Conservation (phyloP, 1,284 basidiomycete species). For the Hortiboletus rubellus region DNA sequence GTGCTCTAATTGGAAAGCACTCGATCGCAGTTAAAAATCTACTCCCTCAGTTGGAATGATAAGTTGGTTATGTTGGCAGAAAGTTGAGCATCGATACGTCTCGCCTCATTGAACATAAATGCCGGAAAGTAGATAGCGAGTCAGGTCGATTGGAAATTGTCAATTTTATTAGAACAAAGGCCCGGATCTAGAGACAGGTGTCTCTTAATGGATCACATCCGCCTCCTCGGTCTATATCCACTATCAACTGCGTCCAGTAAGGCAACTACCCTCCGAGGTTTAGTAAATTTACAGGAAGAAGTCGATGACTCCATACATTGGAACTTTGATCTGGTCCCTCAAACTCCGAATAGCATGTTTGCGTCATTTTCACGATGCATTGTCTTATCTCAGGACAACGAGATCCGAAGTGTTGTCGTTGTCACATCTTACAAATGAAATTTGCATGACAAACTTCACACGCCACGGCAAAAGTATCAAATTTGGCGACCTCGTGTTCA, state of each 20-base stretch:
- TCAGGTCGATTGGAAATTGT: constrained; percentile 9
- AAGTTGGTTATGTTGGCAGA: not conserved
- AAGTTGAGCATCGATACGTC: not conserved
- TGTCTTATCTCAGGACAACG: constrained; percentile 15
- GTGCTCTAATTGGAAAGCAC: not conserved
- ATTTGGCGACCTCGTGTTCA: constrained; percentile 25
- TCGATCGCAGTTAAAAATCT: not conserved
- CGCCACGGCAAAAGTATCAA: constrained; percentile 5
- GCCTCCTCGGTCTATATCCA: constrained; percentile 31
- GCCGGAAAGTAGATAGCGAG: constrained; percentile 1
- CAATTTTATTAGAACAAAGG: constrained; percentile 7
- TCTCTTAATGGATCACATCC: constrained; percentile 9
- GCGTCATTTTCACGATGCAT: constrained; percentile 3
- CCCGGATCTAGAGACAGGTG: constrained; percentile 5
- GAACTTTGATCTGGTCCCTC: constrained; percentile 14
- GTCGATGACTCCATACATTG: constrained; percentile 9
- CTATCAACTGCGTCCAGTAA: constrained; percentile 12
- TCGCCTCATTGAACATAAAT: constrained; percentile 5
- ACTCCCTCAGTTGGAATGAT: not conserved
- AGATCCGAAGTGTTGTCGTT: constrained; percentile 15
- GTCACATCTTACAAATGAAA: constrained; percentile 14
- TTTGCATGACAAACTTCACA: constrained; percentile 13
- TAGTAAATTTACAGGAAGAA: constrained; percentile 9
- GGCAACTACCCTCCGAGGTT: constrained; percentile 14
- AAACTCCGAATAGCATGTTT: constrained; percentile 24